Evolutionary conservation across 2,329 filamentous ascomycete species (phyloP).

Genomic region (Apiospora phragmitis): DNA sequence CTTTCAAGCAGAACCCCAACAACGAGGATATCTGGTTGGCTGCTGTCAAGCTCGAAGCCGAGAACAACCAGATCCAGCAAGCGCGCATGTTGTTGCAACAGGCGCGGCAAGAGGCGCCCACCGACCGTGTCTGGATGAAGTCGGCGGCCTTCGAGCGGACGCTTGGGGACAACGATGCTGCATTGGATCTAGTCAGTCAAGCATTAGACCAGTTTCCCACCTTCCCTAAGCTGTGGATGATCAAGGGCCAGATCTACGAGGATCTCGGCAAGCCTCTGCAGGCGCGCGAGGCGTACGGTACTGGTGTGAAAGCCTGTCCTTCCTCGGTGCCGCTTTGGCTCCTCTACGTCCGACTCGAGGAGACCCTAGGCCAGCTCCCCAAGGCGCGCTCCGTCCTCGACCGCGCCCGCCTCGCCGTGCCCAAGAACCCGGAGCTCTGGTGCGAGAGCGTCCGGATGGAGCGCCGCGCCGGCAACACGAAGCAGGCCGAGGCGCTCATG

Average conservation of each 20-base stretch:
- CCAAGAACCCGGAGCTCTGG: constrained; percentile 83
- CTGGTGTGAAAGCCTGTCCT: constrained; percentile 84
- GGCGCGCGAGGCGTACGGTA: constrained; percentile 85
- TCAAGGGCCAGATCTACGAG: constrained; percentile 98
- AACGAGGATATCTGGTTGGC: constrained; percentile 98
- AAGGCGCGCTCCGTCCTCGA: constrained; percentile 95
- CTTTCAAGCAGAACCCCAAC: constrained; percentile 93
- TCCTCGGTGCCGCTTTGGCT: constrained; percentile 87
- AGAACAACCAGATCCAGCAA: constrained; percentile 79
- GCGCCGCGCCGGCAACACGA: constrained; percentile 77
- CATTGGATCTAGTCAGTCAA: constrained; percentile 84
- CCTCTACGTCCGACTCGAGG: constrained; percentile 84
- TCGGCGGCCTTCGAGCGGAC: constrained; percentile 92
- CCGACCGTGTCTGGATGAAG: constrained; percentile 97
- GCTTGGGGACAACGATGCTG: constrained; percentile 73
- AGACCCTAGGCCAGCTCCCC: constrained; percentile 77
- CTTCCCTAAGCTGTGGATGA: constrained; percentile 92
- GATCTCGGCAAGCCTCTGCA: constrained; percentile 75
- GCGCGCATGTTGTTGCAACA: constrained; percentile 79
- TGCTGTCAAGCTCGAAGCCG: constrained; percentile 93
- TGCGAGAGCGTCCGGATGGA: constrained; percentile 93
- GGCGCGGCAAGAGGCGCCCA: constrained; percentile 85
- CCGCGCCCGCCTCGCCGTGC: constrained; percentile 82
- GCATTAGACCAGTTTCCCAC: constrained; percentile 84
- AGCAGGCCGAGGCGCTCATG: constrained; percentile 90